phyloP scores from a whole-genome alignment of 768 basidiomycete genomes.

The Psilocybe cubensis region DNA sequence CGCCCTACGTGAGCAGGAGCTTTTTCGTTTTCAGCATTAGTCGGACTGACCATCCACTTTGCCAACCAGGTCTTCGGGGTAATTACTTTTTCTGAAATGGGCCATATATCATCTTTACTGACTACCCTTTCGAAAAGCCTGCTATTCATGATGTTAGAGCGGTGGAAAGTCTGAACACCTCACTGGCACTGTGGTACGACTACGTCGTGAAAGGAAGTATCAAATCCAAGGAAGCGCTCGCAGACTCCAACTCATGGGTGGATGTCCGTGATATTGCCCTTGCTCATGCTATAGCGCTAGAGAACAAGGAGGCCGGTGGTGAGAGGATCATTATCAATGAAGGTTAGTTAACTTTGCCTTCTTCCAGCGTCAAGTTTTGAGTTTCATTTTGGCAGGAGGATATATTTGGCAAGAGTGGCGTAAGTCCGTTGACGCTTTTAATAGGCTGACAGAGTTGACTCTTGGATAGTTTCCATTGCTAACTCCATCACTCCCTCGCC shows the following conservation, averaged over 20 bases:
- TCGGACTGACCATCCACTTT: neutral
- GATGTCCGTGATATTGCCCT: slow-evolving; percentile 63
- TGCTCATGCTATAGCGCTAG: slow-evolving; percentile 56
- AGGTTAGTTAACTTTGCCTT: slow-evolving; percentile 21
- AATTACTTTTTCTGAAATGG: neutral
- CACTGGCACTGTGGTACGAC: slow-evolving; percentile 33
- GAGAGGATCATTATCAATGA: slow-evolving; percentile 55
- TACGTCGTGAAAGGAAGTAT: slow-evolving; percentile 20
- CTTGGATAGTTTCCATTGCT: slow-evolving; percentile 33
- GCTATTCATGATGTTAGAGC: slow-evolving; percentile 42
- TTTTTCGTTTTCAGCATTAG: neutral
- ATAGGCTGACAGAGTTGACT: neutral
- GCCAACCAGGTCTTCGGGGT: slow-evolving; percentile 7
- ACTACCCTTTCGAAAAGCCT: slow-evolving; percentile 30
- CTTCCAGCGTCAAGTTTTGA: neutral
- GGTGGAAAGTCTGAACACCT: slow-evolving; percentile 40
- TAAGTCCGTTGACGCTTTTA: too few species aligned
- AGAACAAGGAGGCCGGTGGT: slow-evolving; percentile 52
- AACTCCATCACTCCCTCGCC: slow-evolving; percentile 29
- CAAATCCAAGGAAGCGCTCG: slow-evolving; percentile 19
- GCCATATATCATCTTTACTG: neutral
- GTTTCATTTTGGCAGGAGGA: slow-evolving; percentile 14
- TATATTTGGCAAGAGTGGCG: slow-evolving; percentile 41
- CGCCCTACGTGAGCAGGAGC: slow-evolving; percentile 34
- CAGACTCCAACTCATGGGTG: slow-evolving; percentile 33